Conservation (phyloP, 306 rosid species). For the Datisca glomerata region DNA sequence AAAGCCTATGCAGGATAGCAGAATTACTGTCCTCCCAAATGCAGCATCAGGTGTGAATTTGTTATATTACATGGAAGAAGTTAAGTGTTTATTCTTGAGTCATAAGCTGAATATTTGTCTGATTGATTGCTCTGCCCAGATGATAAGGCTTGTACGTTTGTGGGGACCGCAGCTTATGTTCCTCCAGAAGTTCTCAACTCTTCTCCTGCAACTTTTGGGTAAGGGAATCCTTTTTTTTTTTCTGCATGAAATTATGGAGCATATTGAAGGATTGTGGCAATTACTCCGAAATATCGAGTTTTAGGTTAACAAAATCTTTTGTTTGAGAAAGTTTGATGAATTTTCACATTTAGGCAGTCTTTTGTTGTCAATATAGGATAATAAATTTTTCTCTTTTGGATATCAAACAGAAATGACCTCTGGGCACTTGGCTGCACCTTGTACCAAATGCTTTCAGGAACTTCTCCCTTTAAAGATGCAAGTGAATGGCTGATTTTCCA, state of each 20-base stretch:
- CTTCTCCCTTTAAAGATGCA: conserved; percentile 97
- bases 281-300: no score
- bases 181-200: conserved; percentile 99
- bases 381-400: background rate
- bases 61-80: conserved; percentile 10
- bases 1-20: conserved; percentile 94
- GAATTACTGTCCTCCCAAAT: conserved; percentile 91
- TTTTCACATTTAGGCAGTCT: background rate
- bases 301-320: no score
- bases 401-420: conserved; percentile 79
- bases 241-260: background rate
- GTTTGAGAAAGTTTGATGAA: background rate
- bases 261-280: no score
- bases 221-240: conserved; percentile 7
- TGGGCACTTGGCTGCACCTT: conserved; percentile 99
- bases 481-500: conserved; percentile 99
- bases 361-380: background rate
- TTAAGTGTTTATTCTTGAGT: conserved; percentile 9
- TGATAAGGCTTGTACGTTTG: conserved; percentile 98
- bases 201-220: conserved; percentile 99
- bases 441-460: conserved; percentile 99
- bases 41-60: conserved; percentile 72
- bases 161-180: conserved; percentile 99
- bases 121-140: conserved; percentile 30
- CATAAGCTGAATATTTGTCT: background rate